Evolutionary conservation across 768 basidiomycete species (phyloP), one percentile per base, ranked within the genome.

Genomic region (Mycena pura): DNA sequence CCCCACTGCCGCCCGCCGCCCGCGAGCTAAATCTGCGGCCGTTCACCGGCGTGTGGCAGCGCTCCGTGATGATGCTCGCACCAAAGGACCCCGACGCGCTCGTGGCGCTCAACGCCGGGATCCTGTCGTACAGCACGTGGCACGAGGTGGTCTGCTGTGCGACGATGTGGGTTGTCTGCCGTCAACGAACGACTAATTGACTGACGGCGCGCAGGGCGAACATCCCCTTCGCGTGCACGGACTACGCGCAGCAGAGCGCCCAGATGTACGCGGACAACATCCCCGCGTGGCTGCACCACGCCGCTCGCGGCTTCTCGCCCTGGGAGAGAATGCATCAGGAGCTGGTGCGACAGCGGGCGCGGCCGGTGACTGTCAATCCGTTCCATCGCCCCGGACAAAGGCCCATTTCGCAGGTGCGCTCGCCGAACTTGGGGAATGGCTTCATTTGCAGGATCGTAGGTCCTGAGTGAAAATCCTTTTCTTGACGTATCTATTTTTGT

Each of bases 41-140:
- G n/a, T 60, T 51, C 58, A 52, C 25, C 8, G 58, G 58, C 21
- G 58, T n/a, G 49, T 60, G 58, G 58, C 31, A 60, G 1, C 58
- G 50, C 49, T 51, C 58, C 49, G 58, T 60, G 38, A 68, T 68
- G 39, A 65, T 70, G 22, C 40, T 70, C 17, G 31, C 32, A 22
- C 48, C 65, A 21, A 60, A 52, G 39, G 41, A 69, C n/a, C 78
- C 80, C 6, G 74, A 81, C 55, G 80, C 74, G 22, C 62, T 81
- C 59, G 60, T 81, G 34, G 80, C 71, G 6, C 72, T 64, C 53
- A 78, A 80, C 55, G 78, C 80, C 2, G 80, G 80, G 22, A 68
- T 80, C 24, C 64, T 70, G 39, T 70, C 70, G 29, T 80, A 80
- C 59, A 63, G 48, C 10, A 53, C 68, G 6, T 80, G 80, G 79